Evolutionary conservation across 768 basidiomycete species (phyloP).

Genomic region (Rubroboletus pulcherrimus): DNA sequence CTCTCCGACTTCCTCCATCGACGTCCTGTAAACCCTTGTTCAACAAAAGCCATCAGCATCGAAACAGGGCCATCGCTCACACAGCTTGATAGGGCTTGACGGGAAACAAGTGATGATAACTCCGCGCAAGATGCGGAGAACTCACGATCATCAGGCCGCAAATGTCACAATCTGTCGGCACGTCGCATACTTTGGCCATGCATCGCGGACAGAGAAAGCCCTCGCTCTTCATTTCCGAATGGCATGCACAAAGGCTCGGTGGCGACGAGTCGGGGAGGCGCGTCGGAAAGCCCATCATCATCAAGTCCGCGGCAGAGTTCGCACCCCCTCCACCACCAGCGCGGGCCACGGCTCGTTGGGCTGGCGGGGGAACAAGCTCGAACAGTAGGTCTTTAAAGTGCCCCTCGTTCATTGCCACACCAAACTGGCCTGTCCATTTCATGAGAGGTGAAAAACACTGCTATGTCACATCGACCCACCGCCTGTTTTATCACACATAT

Average conservation of each 20-base stretch:
- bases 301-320: constrained; percentile 80
- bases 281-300: constrained; percentile 99
- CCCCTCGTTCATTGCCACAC: constrained; percentile 97
- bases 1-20: constrained; percentile 36
- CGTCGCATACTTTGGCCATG: constrained; percentile 90
- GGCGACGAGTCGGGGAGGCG: constrained; percentile 81
- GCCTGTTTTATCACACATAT: constrained; percentile 87
- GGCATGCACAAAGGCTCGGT: constrained; percentile 87
- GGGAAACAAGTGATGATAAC: constrained; percentile 94
- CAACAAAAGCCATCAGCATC: neutral
- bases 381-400: constrained; percentile 96
- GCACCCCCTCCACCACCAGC: constrained; percentile 41
- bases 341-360: constrained; percentile 58
- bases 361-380: constrained; percentile 93
- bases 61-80: constrained; percentile 46
- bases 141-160: constrained; percentile 98
- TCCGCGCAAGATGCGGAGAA: constrained; percentile 93
- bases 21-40: constrained; percentile 31
- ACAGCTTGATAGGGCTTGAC: constrained; percentile 81
- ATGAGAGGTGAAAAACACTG: constrained; percentile 9
- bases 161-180: constrained; percentile 96
- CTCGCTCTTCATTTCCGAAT: constrained; percentile 86
- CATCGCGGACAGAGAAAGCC: constrained; percentile 97
- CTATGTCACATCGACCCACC: constrained; percentile 43
- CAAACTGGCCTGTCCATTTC: constrained; percentile 64